Base-by-base conservation (phyloP, 805 yeast genomes). In the Blastobotrys chiropterorum region DNA sequence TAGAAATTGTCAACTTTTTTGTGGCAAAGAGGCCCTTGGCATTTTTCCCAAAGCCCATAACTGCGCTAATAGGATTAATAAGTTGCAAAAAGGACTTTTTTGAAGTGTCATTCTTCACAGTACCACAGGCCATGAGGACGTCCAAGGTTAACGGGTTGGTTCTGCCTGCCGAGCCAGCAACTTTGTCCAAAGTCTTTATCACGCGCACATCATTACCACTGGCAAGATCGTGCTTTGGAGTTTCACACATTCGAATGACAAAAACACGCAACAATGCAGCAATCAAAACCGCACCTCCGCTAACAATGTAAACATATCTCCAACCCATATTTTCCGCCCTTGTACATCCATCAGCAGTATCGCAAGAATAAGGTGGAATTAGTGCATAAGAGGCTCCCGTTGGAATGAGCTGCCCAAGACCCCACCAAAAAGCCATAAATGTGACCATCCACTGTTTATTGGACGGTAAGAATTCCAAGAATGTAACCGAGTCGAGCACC, bases 351-450 rank as follows among this genome's bases (percentile, higher is more conserved):
- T 62, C 72, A 8, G 63, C 62, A 66, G 72, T 59, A 15, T 67
- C 63, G 60, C 85, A 79, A 5, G 79, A 74, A 53, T 69, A 68
- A 50, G 75, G 72, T 11, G 81, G 73, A 47, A 81, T 65, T 52
- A 77, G 75, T 0, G 79, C 83, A 80, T 82, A 81, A 2, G 81
- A 74, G 39, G 79, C 59, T 19, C 79, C 62, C 22, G 70, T 71
- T 6, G 80, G 74, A 42, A 80, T 67, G 2, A 80, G 72, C 60
- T 80, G 84, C 31, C 84, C 85, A 38, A 81, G 68, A 44, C 83
- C 81, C 85, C 85, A 80, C 78, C 75, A 81, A 39, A 72, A 66
- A 17, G 82, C 79, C 63, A 80, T 71, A 38, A 77, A 68, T 1
- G 83, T 78, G 42, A 75, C 70, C 52, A 77, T 61, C 72, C 74